phyloP scores from a whole-genome alignment of 352 stramenopile species.

The Pythium phragmitis region DNA sequence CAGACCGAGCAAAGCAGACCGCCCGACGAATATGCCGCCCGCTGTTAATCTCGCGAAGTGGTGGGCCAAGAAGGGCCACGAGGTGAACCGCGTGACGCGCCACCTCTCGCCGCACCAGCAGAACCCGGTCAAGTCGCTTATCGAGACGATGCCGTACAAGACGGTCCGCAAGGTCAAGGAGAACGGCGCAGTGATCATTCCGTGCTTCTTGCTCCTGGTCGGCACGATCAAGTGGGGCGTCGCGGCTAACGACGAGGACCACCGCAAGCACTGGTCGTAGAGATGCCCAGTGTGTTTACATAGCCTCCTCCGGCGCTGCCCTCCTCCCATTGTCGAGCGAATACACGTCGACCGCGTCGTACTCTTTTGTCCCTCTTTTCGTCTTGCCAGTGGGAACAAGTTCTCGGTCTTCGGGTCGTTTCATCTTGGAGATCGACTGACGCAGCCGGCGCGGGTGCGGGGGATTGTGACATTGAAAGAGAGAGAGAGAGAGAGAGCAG shows the following conservation, averaged over 20 bases:
- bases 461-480: not conserved
- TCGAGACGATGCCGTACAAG: slow-evolving; percentile 73
- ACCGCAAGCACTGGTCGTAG: slow-evolving; percentile 81
- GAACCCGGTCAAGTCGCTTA: slow-evolving; percentile 63
- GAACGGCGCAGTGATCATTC: slow-evolving; percentile 73
- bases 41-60: slow-evolving; percentile 56
- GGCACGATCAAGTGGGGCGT: slow-evolving; percentile 74
- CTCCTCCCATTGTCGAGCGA: not conserved
- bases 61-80: slow-evolving; percentile 69
- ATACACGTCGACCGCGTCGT: slow-evolving; percentile 2
- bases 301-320: too few species aligned
- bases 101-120: slow-evolving; percentile 73
- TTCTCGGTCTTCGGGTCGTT: not conserved
- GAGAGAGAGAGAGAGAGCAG: not conserved
- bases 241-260: slow-evolving; percentile 72
- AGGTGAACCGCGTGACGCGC: slow-evolving; percentile 63
- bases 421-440: not conserved
- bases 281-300: slow-evolving; percentile 4
- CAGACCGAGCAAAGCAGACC: not conserved
- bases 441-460: too few species aligned
- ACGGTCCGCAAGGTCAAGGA: slow-evolving; percentile 79
- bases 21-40: slow-evolving; percentile 34
- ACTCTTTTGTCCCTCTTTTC: not conserved
- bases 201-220: slow-evolving; percentile 55
- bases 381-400: not conserved